Conservation (phyloP, 306 rosid species). For the Fragaria ananassa region DNA sequence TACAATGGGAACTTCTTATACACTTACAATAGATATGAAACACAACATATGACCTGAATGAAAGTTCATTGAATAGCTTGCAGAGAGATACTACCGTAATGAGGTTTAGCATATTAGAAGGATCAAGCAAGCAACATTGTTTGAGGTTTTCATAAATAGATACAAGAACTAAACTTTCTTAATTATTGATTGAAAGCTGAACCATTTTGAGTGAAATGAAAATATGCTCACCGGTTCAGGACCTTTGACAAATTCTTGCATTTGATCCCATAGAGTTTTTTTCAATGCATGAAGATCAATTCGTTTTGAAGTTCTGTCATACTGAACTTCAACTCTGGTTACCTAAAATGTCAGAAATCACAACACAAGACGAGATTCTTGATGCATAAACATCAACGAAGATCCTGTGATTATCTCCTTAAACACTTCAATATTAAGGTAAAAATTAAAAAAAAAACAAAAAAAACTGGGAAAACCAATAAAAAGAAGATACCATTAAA, state of each 20-base stretch:
- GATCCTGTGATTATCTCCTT: not conserved
- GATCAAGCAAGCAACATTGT: not conserved
- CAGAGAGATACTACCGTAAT: not conserved
- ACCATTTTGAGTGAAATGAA: not conserved
- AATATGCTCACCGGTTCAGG: conserved; percentile 11
- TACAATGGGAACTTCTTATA: not conserved
- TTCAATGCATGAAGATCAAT: conserved; percentile 27
- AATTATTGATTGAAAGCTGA: not conserved
- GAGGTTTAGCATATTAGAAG: conserved; percentile 1
- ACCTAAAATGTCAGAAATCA: conserved; percentile 19
- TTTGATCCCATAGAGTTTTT: conserved; percentile 23
- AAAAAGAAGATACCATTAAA: not conserved
- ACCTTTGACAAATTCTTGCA: conserved; percentile 16
- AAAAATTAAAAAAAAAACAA: not conserved
- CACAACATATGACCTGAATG: not conserved
- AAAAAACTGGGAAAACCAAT: not conserved
- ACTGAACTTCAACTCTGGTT: conserved; percentile 22
- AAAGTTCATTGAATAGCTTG: not conserved
- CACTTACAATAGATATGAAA: not conserved
- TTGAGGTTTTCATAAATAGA: not conserved
- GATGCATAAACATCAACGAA: not conserved
- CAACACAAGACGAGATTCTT: not conserved
- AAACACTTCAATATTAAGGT: not conserved
- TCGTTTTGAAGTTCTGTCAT: conserved; percentile 25
- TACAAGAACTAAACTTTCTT: not conserved